Evolutionary conservation across 2,329 filamentous ascomycete genomes (phyloP).

Genomic region (Colletotrichum plurivorum): DNA sequence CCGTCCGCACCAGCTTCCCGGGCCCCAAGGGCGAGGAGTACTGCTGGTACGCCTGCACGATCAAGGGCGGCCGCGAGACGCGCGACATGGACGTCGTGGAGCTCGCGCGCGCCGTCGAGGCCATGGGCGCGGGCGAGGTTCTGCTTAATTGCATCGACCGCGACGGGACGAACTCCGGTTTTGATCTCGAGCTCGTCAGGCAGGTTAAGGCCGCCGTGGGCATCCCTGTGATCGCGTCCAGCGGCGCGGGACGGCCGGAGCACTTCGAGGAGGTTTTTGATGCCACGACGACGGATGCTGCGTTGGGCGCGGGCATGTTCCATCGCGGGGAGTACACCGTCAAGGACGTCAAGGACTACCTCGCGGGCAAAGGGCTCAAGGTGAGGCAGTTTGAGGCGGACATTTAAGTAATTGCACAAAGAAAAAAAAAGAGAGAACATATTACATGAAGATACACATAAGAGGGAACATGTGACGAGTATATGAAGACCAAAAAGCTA

Average conservation of each 20-base stretch:
- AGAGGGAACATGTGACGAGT: slow-evolving; percentile 11
- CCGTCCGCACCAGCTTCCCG: slow-evolving; percentile 76
- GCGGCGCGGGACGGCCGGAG: slow-evolving; percentile 87
- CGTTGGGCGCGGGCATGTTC: slow-evolving; percentile 97
- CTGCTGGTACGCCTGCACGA: slow-evolving; percentile 98
- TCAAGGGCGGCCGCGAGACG: slow-evolving; percentile 95
- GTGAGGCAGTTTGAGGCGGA: slow-evolving; percentile 84
- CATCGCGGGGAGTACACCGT: slow-evolving; percentile 97
- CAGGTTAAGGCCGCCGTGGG: slow-evolving; percentile 89
- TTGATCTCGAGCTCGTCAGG: slow-evolving; percentile 91
- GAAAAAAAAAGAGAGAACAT: background rate
- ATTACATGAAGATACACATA: slow-evolving; percentile 4
- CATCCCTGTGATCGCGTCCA: slow-evolving; percentile 96
- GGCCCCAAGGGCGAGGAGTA: slow-evolving; percentile 83
- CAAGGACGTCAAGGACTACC: slow-evolving; percentile 89
- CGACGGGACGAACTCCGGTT: slow-evolving; percentile 94
- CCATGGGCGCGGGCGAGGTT: slow-evolving; percentile 95
- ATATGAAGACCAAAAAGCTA: slow-evolving; percentile 3
- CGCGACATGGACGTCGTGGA: slow-evolving; percentile 93
- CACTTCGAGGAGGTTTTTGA: slow-evolving; percentile 95
- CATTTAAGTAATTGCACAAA: slow-evolving; percentile 46
- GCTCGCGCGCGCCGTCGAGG: slow-evolving; percentile 89
- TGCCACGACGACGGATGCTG: slow-evolving; percentile 89
- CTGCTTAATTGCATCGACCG: slow-evolving; percentile 98
- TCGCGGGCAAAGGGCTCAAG: slow-evolving; percentile 78